A percentile compares a stretch with the other conserved stretches of the same genome.
These are phyloP conservation scores for Barnettozyma californica DNA, from an alignment of 805 yeast genomes.

Conservation along the genomic window DNA sequence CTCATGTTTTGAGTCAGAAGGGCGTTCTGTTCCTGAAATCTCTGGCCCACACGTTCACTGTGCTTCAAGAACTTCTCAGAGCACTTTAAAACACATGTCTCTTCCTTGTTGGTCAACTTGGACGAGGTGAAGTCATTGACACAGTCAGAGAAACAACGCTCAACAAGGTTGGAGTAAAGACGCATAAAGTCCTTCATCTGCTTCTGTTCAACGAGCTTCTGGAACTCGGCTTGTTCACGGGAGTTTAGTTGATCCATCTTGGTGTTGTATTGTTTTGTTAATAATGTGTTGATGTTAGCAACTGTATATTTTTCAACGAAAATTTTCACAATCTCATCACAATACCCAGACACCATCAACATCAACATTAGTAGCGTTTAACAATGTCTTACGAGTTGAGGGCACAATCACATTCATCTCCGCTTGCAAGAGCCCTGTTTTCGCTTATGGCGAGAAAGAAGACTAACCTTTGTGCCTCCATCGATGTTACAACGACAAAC, in stretches of 20 bases:
- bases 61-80: slow-evolving; percentile 97
- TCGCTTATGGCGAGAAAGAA: slow-evolving; percentile 71
- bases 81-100: slow-evolving; percentile 81
- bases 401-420: slow-evolving; percentile 65
- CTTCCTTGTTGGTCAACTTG: slow-evolving; percentile 79
- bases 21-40: slow-evolving; percentile 97
- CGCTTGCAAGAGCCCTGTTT: slow-evolving; percentile 73
- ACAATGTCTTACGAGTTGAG: slow-evolving; percentile 53
- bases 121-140: slow-evolving; percentile 97
- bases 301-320: background rate
- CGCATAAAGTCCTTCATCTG: slow-evolving; percentile 99
- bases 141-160: slow-evolving; percentile 96
- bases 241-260: slow-evolving; percentile 91
- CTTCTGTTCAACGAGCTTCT: slow-evolving; percentile 90
- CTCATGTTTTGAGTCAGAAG: slow-evolving; percentile 68
- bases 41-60: slow-evolving; percentile 95
- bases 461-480: slow-evolving; percentile 89
- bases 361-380: background rate
- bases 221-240: slow-evolving; percentile 95
- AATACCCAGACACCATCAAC: background rate
- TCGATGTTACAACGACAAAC: slow-evolving; percentile 77
- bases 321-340: background rate
- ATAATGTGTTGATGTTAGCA: background rate
- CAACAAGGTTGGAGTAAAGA: slow-evolving; percentile 88
- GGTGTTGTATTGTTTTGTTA: slow-evolving; percentile 1